phyloP scores from a whole-genome alignment of 179 eudicot species.

The Beta lomatogona region DNA sequence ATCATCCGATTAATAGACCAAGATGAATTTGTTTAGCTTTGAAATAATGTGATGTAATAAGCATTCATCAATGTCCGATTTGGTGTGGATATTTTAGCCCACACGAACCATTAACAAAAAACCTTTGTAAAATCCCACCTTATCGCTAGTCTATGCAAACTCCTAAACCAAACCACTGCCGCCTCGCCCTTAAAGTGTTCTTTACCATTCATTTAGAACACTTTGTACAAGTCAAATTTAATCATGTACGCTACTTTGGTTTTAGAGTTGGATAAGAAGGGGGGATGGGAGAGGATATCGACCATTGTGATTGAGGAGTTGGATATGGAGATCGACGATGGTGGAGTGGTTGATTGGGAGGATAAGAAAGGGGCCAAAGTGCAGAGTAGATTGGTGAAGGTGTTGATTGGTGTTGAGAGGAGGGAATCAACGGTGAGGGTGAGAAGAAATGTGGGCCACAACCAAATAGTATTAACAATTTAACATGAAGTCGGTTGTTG shows the following conservation, averaged over 20 bases:
- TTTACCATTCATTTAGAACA: slow-evolving; percentile 53
- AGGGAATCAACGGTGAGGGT: slow-evolving; percentile 57
- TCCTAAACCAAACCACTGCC: slow-evolving; percentile 65
- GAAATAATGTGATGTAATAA: no score
- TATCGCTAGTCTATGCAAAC: slow-evolving; percentile 71
- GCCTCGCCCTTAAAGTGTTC: slow-evolving; percentile 63
- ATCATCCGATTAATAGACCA: no score
- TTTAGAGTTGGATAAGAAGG: slow-evolving; percentile 38
- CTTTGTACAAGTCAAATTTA: slow-evolving; percentile 50
- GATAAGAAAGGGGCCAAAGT: slow-evolving; percentile 49
- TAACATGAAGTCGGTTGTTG: slow-evolving; percentile 49
- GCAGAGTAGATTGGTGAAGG: slow-evolving; percentile 58
- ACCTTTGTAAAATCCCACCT: slow-evolving; percentile 72
- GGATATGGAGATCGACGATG: slow-evolving; percentile 40
- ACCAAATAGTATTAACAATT: no score
- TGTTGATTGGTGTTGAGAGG: slow-evolving; percentile 54
- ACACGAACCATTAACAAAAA: slow-evolving; percentile 21
- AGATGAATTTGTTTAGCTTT: no score
- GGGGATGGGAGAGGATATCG: no score
- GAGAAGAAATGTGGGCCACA: slow-evolving; percentile 60
- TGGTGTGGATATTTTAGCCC: slow-evolving; percentile 23
- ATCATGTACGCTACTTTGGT: slow-evolving; percentile 50
- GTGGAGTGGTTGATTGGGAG: slow-evolving; percentile 32
- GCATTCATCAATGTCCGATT: no score
- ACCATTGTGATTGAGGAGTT: slow-evolving; percentile 45